These are phyloP conservation scores for Dictyostelium firmibasis DNA, from an alignment of 78 protist species.

Conservation along the genomic window DNA sequence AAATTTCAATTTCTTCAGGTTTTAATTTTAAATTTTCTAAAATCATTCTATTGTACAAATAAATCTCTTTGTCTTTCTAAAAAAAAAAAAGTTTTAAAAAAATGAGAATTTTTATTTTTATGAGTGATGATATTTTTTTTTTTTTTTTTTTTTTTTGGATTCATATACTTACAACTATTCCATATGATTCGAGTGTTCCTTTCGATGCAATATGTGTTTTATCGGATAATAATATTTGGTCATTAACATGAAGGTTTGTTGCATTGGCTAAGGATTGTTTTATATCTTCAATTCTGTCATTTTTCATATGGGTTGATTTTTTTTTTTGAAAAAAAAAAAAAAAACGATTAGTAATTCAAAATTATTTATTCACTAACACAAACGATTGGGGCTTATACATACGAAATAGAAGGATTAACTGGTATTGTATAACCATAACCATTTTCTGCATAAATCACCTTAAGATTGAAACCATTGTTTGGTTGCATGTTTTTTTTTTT, in stretches of 20 bases:
- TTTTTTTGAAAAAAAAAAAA: too few species aligned
- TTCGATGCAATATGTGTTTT: constrained; percentile 27
- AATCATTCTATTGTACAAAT: constrained; percentile 29
- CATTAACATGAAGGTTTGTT: background rate
- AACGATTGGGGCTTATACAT: background rate
- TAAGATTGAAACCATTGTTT: background rate
- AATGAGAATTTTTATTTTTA: background rate
- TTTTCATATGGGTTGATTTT: too few species aligned
- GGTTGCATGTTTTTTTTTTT: constrained; percentile 12
- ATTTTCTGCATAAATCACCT: background rate
- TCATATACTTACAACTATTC: constrained; percentile 25
- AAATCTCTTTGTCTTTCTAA: constrained; percentile 62
- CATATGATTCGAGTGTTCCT: constrained; percentile 35
- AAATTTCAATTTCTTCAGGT: constrained; percentile 26
- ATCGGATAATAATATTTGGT: constrained; percentile 25
- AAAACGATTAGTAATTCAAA: background rate
- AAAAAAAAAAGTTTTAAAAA: background rate
- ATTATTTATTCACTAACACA: too few species aligned
- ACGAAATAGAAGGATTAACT: constrained; percentile 41
- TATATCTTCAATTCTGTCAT: constrained; percentile 27
- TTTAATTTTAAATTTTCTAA: background rate
- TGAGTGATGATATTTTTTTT: background rate
- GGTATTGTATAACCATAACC: constrained; percentile 63
- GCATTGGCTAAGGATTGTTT: constrained; percentile 22
- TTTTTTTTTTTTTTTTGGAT: too few species aligned